Conservation (phyloP, 192 early-diverging fungal genomes). For the Coemansia sp. region DNA sequence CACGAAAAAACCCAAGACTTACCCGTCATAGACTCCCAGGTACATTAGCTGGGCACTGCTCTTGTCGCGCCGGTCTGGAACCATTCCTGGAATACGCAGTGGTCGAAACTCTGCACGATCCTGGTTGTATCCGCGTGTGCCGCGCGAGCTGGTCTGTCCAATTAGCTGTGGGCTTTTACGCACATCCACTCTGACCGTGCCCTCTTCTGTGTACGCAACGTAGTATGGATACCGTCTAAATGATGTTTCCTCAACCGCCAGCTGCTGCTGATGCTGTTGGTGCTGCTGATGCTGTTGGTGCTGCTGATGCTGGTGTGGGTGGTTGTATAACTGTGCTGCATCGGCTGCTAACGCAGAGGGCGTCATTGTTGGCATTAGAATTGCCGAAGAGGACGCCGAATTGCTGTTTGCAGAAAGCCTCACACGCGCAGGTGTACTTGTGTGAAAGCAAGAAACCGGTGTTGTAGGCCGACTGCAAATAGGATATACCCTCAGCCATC, state of each 20-base stretch:
- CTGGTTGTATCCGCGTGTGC: slow-evolving; percentile 50
- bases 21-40: slow-evolving; percentile 50
- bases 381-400: slow-evolving; percentile 11
- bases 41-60: slow-evolving; percentile 54
- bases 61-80: slow-evolving; percentile 40
- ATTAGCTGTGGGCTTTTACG: slow-evolving; percentile 53
- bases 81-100: slow-evolving; percentile 53
- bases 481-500: not conserved
- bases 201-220: slow-evolving; percentile 47
- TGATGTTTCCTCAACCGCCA: not conserved
- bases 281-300: not conserved
- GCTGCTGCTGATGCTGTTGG: slow-evolving; percentile 1
- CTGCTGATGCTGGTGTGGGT: not conserved
- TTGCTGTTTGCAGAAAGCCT: not conserved
- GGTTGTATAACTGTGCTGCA: too few species aligned
- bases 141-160: slow-evolving; percentile 43
- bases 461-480: not conserved
- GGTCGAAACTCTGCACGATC: slow-evolving; percentile 51
- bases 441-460: slow-evolving; percentile 3
- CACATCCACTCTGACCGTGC: slow-evolving; percentile 51
- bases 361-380: slow-evolving; percentile 9
- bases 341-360: not conserved
- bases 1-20: slow-evolving; percentile 5
- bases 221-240: slow-evolving; percentile 38
- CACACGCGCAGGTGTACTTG: slow-evolving; percentile 11